phyloP scores from a whole-genome alignment of 306 rosid genomes.

The Lagenaria siceraria region DNA sequence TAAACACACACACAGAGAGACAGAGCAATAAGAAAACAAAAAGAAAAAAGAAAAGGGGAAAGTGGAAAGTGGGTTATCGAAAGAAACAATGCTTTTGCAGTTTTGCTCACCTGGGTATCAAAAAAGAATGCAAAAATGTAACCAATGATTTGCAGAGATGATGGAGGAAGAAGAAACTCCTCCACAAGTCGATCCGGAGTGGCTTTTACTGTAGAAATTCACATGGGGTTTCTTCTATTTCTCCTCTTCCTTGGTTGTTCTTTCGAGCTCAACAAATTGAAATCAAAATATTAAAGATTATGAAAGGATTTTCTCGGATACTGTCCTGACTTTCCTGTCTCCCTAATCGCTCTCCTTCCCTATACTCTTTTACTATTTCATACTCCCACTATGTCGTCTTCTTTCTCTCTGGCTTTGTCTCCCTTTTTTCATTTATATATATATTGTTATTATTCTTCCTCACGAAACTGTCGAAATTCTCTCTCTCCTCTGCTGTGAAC shows the following conservation, averaged over 20 bases:
- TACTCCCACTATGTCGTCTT: not conserved
- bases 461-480: slow-evolving; percentile 6
- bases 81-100: slow-evolving; percentile 14
- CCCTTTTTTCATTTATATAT: slow-evolving; percentile 5
- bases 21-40: not conserved
- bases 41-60: slow-evolving; percentile 11
- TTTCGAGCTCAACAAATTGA: slow-evolving; percentile 26
- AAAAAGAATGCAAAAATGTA: not conserved
- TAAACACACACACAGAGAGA: slow-evolving; percentile 12
- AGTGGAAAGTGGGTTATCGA: slow-evolving; percentile 1
- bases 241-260: not conserved
- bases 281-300: slow-evolving; percentile 51
- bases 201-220: not conserved
- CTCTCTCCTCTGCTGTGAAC: not conserved
- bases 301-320: slow-evolving; percentile 61
- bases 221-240: slow-evolving; percentile 10
- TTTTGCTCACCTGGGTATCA: slow-evolving; percentile 5
- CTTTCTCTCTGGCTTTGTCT: slow-evolving; percentile 8
- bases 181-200: slow-evolving; percentile 17
- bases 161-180: slow-evolving; percentile 8
- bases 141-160: slow-evolving; percentile 8
- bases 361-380: slow-evolving; percentile 6
- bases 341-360: slow-evolving; percentile 27
- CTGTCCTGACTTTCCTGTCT: slow-evolving; percentile 33
- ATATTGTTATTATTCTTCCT: slow-evolving; percentile 3